phyloP scores from a whole-genome alignment of 1,139 yeast species.

The Diutina ranongensis region DNA sequence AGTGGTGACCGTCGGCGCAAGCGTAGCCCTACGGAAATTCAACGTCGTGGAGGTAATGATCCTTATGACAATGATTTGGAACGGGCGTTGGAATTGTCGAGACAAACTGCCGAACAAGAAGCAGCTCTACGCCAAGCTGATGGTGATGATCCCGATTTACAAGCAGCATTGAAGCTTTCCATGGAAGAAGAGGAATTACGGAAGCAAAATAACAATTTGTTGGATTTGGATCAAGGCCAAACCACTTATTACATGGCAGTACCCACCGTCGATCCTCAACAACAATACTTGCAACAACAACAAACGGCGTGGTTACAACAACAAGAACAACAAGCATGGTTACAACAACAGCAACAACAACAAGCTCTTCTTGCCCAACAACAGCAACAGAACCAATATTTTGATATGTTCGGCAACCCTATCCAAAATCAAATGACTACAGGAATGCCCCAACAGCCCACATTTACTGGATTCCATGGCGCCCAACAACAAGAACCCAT shows the following conservation, averaged over 20 bases:
- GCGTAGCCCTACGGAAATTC: constrained; percentile 11
- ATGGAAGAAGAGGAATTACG: constrained; percentile 82
- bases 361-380: constrained; percentile 12
- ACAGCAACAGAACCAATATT: constrained; percentile 21
- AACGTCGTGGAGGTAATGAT: constrained; percentile 14
- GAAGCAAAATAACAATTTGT: constrained; percentile 36
- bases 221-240: constrained; percentile 35
- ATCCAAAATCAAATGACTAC: constrained; percentile 45
- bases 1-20: constrained; percentile 14
- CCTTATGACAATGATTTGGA: constrained; percentile 76
- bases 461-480: constrained; percentile 4
- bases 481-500: background rate
- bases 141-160: constrained; percentile 57
- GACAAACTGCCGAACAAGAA: constrained; percentile 80
- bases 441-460: constrained; percentile 19
- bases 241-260: constrained; percentile 9
- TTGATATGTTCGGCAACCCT: constrained; percentile 76
- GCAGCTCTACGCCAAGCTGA: constrained; percentile 30
- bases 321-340: background rate
- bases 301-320: constrained; percentile 3
- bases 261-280: constrained; percentile 7
- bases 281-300: constrained; percentile 12
- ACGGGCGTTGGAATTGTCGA: constrained; percentile 73
- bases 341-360: constrained; percentile 10
- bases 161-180: constrained; percentile 72